Base-by-base conservation (phyloP, 345 rosid genomes). In the Eucalyptus rudis region DNA sequence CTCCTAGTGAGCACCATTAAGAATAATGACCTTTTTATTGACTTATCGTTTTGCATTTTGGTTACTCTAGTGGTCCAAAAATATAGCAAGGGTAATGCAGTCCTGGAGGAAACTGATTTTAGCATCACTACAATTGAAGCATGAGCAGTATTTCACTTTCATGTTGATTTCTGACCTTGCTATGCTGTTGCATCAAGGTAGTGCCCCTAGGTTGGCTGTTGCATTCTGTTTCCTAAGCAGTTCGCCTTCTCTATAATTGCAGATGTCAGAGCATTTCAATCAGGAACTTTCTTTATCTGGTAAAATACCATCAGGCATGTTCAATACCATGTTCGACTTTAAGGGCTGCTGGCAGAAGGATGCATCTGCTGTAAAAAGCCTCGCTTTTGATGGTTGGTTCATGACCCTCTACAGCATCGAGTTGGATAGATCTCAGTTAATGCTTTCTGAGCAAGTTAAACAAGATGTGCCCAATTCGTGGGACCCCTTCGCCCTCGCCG, bases 261-360 rank as follows among this genome's bases (percentile, higher is more conserved):
- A 98, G 99, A 98, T 98, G 99, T 97, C 99, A 50, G 99, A 96
- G 97, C 95, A 95, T 91, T 94, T 95, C 89, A 98, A 97, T 89
- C 98, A 93, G 90, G 98, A 94, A 31, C 87, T 96, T 88, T 91
- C 92, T 59, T 93, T 98, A n/a, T 90, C 95, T 2, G 97, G 99
- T 86, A 97, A 98, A 93, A 97, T 98, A 15, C 99, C 99, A 2
- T 94, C 96, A 4, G 99, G 99, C 66, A 83, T 90, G 51, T 98
- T 96, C 66, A 97, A 98, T 92, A 27, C 91, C 64, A 97, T 96
- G 99, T 98, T 98, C 87, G 90, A 92, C 47, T 95, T 96, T 87
- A 95, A 71, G 62, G 92, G 91, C 83, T 90, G 93, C 85, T 98
- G 99, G 99, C 98, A 92, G 88, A 97, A 95, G 91, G 99, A 98